A percentile compares a stretch with the other conserved stretches of the same genome.
phyloP scores from a whole-genome alignment of 768 basidiomycete genomes.

The Collybia mongolica region DNA sequence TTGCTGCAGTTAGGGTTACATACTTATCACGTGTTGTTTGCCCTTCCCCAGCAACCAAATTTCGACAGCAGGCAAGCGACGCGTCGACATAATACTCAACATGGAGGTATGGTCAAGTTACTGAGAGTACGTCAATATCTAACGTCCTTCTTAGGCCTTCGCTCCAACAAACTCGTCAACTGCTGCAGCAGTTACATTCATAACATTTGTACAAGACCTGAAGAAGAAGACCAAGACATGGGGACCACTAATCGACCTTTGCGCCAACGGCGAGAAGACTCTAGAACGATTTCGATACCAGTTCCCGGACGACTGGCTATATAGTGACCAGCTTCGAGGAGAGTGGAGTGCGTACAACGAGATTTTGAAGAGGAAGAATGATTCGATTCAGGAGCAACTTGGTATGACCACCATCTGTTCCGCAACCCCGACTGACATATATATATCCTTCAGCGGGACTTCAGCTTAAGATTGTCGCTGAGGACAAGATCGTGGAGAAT shows the following conservation, averaged over 20 bases:
- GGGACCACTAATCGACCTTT: conserved; percentile 95
- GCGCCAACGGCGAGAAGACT: conserved; percentile 94
- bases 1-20: conserved; percentile 24
- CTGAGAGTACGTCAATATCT: conserved; percentile 1
- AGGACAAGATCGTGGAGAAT: conserved; percentile 97
- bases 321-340: conserved; percentile 94
- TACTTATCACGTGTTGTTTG: conserved; percentile 18
- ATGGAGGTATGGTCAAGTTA: conserved; percentile 23
- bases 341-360: conserved; percentile 99
- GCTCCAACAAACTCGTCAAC: conserved; percentile 88
- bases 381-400: conserved; percentile 97
- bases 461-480: conserved; percentile 99
- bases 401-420: conserved; percentile 46
- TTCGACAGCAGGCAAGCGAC: conserved; percentile 15
- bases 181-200: conserved; percentile 97
- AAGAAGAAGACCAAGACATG: conserved; percentile 97
- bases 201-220: conserved; percentile 98
- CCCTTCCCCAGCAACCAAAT: conserved; percentile 13
- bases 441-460: conserved; percentile 65
- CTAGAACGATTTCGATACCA: conserved; percentile 96
- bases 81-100: conserved; percentile 21
- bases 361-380: conserved; percentile 96
- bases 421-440: neutral
- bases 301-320: conserved; percentile 97
- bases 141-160: conserved; percentile 45